phyloP scores from a whole-genome alignment of 345 rosid genomes.

The Rhodamnia argentea region DNA sequence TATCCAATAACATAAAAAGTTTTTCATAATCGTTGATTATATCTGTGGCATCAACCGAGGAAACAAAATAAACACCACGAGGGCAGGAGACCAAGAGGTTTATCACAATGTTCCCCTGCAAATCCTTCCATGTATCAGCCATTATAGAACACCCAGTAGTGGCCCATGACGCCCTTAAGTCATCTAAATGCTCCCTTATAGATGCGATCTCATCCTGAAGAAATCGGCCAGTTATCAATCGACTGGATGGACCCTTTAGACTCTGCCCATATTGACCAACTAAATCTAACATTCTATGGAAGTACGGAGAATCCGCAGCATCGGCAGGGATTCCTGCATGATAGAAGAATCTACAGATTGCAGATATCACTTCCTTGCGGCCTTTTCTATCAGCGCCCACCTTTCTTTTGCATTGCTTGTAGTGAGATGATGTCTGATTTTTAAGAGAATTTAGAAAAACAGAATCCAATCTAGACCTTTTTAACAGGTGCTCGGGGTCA shows the following conservation, averaged over 20 bases:
- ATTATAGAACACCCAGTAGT: constrained; percentile 47
- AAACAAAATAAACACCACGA: constrained; percentile 46
- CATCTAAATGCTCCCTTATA: constrained; percentile 23
- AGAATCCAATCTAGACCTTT: constrained; percentile 29
- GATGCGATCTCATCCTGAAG: constrained; percentile 39
- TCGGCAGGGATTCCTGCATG: constrained; percentile 47
- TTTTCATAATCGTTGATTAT: constrained; percentile 37
- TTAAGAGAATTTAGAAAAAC: constrained; percentile 18
- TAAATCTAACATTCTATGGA: constrained; percentile 49
- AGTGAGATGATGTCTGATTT: constrained; percentile 11
- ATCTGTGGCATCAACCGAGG: constrained; percentile 58
- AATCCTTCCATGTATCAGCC: constrained; percentile 61
- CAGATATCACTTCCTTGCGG: constrained; percentile 39
- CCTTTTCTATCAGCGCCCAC: constrained; percentile 19
- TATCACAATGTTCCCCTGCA: constrained; percentile 44
- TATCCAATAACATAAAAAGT: constrained; percentile 49
- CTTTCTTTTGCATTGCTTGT: constrained; percentile 14
- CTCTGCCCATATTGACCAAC: constrained; percentile 51
- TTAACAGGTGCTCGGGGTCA: constrained; percentile 14
- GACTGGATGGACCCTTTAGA: constrained; percentile 29
- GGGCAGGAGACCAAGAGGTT: constrained; percentile 60
- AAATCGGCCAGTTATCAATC: constrained; percentile 33
- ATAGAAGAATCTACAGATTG: constrained; percentile 51
- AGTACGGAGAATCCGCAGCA: constrained; percentile 47
- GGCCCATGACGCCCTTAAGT: constrained; percentile 38